phyloP scores from a whole-genome alignment of 139 green algal genomes.

The Chlorella sorokiniana region DNA sequence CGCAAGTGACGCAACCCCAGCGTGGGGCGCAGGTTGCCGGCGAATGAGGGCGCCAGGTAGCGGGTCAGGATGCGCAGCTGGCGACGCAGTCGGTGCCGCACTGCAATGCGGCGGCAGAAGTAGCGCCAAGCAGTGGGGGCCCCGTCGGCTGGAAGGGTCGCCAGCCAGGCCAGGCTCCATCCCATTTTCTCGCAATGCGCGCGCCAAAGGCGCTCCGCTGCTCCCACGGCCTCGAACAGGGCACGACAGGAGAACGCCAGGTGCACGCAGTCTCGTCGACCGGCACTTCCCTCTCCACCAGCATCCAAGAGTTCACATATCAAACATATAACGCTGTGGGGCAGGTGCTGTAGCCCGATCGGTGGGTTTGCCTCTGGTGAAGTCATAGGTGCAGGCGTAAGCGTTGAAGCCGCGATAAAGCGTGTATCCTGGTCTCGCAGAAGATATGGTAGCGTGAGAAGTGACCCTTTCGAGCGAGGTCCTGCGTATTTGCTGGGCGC shows the following conservation, averaged over 20 bases:
- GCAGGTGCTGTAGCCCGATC: background rate
- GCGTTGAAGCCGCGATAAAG: too few relatives aligned
- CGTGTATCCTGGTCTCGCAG: too few relatives aligned
- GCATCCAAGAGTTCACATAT: background rate
- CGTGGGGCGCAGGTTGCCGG: background rate
- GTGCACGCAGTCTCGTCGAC: background rate
- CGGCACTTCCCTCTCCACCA: background rate
- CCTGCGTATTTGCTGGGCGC: too few relatives aligned
- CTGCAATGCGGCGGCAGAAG: constrained; percentile 18
- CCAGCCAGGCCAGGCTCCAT: constrained; percentile 25
- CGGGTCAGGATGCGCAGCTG: constrained; percentile 8
- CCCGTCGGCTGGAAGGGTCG: background rate
- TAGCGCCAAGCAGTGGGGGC: constrained; percentile 1
- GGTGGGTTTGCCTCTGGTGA: too few relatives aligned
- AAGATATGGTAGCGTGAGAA: too few relatives aligned
- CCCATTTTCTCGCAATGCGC: constrained; percentile 7
- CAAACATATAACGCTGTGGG: background rate
- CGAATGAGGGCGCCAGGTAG: constrained; percentile 5
- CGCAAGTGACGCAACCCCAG: background rate
- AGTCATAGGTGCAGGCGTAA: too few relatives aligned
- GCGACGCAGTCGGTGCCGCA: constrained; percentile 9
- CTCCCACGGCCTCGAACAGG: background rate
- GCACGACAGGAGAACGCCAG: constrained; percentile 18
- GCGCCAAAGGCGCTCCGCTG: constrained; percentile 14
- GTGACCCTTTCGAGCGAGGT: too few relatives aligned